These are phyloP conservation scores for Naganishia randhawae DNA, from an alignment of 768 basidiomycete genomes.

Conservation along the genomic window DNA sequence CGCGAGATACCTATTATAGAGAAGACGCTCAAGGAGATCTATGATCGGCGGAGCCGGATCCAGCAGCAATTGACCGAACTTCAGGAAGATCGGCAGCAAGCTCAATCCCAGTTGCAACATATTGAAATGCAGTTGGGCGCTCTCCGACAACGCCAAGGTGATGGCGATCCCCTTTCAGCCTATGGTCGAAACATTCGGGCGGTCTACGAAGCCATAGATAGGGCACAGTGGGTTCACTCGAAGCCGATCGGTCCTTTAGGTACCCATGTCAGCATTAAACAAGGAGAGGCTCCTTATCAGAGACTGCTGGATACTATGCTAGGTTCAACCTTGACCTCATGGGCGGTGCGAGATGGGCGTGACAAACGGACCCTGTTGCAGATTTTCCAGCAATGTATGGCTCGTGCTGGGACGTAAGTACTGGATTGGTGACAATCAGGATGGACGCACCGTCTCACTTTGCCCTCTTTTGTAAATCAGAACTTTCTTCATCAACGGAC, in stretches of 20 bases:
- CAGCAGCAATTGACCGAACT: slow-evolving; percentile 9
- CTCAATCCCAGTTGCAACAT: slow-evolving; percentile 38
- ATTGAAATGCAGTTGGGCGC: slow-evolving; percentile 45
- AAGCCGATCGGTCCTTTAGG: slow-evolving; percentile 65
- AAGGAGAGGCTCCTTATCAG: slow-evolving; percentile 62
- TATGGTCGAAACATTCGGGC: slow-evolving; percentile 43
- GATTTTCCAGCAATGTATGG: slow-evolving; percentile 50
- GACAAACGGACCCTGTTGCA: slow-evolving; percentile 62
- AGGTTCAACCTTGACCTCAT: slow-evolving; percentile 61
- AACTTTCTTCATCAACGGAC: slow-evolving; percentile 59
- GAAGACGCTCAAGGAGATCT: slow-evolving; percentile 9
- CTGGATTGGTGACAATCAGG: neutral
- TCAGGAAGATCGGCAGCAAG: slow-evolving; percentile 40
- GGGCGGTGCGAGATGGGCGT: slow-evolving; percentile 66
- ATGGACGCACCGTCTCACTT: neutral
- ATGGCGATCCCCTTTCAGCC: slow-evolving; percentile 45
- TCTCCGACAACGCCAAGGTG: slow-evolving; percentile 31
- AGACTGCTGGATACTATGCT: slow-evolving; percentile 64
- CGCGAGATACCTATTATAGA: slow-evolving; percentile 11
- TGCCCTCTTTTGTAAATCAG: slow-evolving; percentile 43
- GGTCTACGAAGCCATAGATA: slow-evolving; percentile 43
- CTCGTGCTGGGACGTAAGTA: slow-evolving; percentile 26
- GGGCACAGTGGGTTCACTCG: slow-evolving; percentile 36
- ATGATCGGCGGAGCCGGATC: slow-evolving; percentile 4
- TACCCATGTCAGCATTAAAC: slow-evolving; percentile 64